Conservation (phyloP, 805 yeast genomes). For the Saccharomycopsis malanga region DNA sequence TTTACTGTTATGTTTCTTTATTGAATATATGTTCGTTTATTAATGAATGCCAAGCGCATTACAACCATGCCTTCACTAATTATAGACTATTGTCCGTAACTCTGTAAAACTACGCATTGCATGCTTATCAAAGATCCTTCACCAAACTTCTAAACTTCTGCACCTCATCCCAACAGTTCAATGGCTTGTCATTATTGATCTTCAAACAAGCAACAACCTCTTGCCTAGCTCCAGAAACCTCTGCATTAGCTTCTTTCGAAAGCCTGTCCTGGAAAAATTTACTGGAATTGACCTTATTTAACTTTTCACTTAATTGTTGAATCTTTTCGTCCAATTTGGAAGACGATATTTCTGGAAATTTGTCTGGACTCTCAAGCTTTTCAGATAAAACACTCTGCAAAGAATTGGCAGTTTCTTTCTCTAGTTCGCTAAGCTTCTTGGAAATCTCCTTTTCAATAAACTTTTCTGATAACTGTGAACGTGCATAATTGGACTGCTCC, state of each 20-base stretch:
- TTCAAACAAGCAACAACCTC: conserved; percentile 53
- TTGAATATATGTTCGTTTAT: too few relatives aligned
- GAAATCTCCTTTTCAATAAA: conserved; percentile 60
- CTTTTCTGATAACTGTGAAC: conserved; percentile 61
- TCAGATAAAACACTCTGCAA: conserved; percentile 45
- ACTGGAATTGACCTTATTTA: conserved; percentile 27
- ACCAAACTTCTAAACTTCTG: conserved; percentile 59
- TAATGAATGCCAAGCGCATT: too few relatives aligned
- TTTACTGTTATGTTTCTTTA: too few relatives aligned
- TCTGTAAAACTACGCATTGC: too few relatives aligned
- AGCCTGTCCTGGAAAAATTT: conserved; percentile 23
- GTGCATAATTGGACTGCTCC: conserved; percentile 51
- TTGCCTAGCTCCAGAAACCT: conserved; percentile 40
- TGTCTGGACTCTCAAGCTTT: conserved; percentile 33
- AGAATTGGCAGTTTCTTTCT: conserved; percentile 42
- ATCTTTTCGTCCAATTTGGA: conserved; percentile 36
- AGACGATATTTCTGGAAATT: conserved; percentile 29
- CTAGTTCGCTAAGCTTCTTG: conserved; percentile 47
- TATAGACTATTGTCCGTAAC: too few relatives aligned
- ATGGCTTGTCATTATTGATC: conserved; percentile 54
- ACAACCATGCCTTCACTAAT: too few relatives aligned
- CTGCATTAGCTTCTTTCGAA: conserved; percentile 30
- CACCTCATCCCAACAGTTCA: conserved; percentile 80
- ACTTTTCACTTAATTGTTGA: conserved; percentile 30
- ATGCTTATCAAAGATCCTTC: conserved; percentile 38